Evolutionary conservation across 2,329 filamentous ascomycete species (phyloP), one percentile per base, ranked within the genome.

Genomic region (Cladophialophora chaetospira): DNA sequence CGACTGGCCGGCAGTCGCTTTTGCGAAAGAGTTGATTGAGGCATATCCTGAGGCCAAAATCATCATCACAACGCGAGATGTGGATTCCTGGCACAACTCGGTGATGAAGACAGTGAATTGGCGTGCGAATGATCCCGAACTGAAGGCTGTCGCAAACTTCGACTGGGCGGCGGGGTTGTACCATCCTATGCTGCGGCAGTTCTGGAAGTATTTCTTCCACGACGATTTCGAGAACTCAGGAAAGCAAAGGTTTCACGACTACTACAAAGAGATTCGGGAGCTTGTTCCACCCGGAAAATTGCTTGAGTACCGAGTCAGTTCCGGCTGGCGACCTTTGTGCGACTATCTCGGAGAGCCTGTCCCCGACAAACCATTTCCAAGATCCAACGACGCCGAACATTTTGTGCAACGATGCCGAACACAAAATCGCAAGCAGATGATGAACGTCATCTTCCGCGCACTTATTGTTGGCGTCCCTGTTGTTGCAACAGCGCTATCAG

Each of bases 11-110:
- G 82, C 83, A 21, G 82, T 84, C 42, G 82, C 83, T 40, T 89
- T 89, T 66, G 83, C 83, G 51, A 81, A 85, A 70, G 86, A 89
- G 70, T 77, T 89, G 59, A 86, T 88, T 61, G 82, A 86, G 67
- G 84, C 85, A 13, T 89, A 89, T 68, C 87, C 87, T 1, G 83
- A 88, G 53, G 87, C 87, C 56, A 89, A 89, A 72, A 82, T 89
- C 52, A 79, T 90, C 46, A 75, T 89, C 61, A 87, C 84, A 11
- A 85, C 80, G 55, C 81, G 86, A 43, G 83, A 88, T 55, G 82
- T 88, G 33, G 78, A 88, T 69, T 81, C 82, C 36, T 88, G 86
- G 83, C 76, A 80, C 65, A 75, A 75, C 8, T 84, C 83, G 42
- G 84, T 83, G 17, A 82, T 86, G 80, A 84, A 84, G 72, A 88